Evolutionary conservation across 2,329 filamentous ascomycete genomes (phyloP), one percentile per base, ranked within the genome.

Genomic region (Fusarium gaditjirri): DNA sequence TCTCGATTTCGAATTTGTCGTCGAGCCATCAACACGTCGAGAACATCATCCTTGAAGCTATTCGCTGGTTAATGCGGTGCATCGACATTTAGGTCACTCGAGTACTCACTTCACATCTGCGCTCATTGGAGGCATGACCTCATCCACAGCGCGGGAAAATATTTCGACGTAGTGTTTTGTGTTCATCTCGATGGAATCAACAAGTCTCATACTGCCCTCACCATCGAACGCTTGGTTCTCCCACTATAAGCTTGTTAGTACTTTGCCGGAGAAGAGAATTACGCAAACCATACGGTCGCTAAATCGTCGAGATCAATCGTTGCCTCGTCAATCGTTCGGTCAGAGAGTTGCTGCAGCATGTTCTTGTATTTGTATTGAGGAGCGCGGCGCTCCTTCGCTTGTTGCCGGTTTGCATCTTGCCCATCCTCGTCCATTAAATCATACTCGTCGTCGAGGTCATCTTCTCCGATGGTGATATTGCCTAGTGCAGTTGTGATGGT

Each of bases 161-260:
- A 98, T 89, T 78, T 99, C 96, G 74, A 98, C 91, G 79, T 99
- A 99, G 81, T 97, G 96, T 78, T 96, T 93, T 21, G 96, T 94
- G 83, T 99, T 99, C 75, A 87, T 88, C 84, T 96, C 93, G 76
- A 99, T 93, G 3, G 93, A 97, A 50, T 93, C 89, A 25, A 97
- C 92, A 53, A 98, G 86, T 75, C 92, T 90, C 71, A 93, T 82
- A 10, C 91, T 90, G 52, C 92, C 90, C 58, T 90, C 90, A 8
- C 68, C 60, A 27, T 73, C 72, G 33, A 91, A 73, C 29, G 62
- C 82, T 33, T 90, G 86, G 72, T 90, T 87, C 81, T 98, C 95
- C 83, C 92, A 98, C 91, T 95, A 62, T 6, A 49, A 19, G 8
- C 4, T 19, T 29, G 62, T 80, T 59, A 80, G 79, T 36, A 29